Evolutionary conservation across 345 rosid genomes (phyloP).

Genomic region (Boechera divaricarpa): DNA sequence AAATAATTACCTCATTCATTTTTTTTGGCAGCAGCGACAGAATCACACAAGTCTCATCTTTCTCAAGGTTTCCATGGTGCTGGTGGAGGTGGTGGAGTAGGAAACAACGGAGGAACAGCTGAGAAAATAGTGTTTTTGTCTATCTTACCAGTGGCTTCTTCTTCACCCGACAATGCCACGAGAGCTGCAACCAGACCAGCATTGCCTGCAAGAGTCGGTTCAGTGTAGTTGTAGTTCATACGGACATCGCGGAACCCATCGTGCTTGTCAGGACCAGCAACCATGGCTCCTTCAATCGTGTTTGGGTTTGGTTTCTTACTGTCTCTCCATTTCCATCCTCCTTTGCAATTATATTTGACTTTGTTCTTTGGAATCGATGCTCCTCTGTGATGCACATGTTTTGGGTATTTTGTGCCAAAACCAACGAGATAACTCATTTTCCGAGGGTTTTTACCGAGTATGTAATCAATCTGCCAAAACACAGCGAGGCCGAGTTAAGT

Average conservation of each 20-base stretch:
- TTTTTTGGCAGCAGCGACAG: slow-evolving; percentile 13
- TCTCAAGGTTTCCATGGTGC: slow-evolving; percentile 96
- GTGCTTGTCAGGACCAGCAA: slow-evolving; percentile 93
- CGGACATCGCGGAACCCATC: slow-evolving; percentile 92
- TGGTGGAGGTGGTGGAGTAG: slow-evolving; percentile 96
- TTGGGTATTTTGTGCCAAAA: slow-evolving; percentile 79
- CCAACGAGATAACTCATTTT: slow-evolving; percentile 96
- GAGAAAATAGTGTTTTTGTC: slow-evolving; percentile 97
- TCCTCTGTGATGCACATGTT: slow-evolving; percentile 86
- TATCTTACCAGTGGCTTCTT: slow-evolving; percentile 52
- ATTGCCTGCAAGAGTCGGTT: slow-evolving; percentile 92
- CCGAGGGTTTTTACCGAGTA: slow-evolving; percentile 91
- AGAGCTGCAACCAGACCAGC: slow-evolving; percentile 96
- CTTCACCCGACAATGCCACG: slow-evolving; percentile 84
- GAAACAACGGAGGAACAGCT: slow-evolving; percentile 94
- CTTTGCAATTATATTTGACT: slow-evolving; percentile 83
- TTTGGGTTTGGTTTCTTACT: slow-evolving; percentile 81
- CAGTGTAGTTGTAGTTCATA: slow-evolving; percentile 90
- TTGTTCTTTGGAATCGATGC: slow-evolving; percentile 92
- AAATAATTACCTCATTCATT: slow-evolving; percentile 24
- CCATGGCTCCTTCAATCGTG: slow-evolving; percentile 91
- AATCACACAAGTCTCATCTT: slow-evolving; percentile 25
- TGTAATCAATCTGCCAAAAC: slow-evolving; percentile 75
- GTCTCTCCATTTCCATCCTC: slow-evolving; percentile 99
- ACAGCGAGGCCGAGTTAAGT: neutral